These are phyloP conservation scores for Pseudomonodictys pantanalensis DNA, from an alignment of 495 filamentous ascomycete species.

Conservation along the genomic window DNA sequence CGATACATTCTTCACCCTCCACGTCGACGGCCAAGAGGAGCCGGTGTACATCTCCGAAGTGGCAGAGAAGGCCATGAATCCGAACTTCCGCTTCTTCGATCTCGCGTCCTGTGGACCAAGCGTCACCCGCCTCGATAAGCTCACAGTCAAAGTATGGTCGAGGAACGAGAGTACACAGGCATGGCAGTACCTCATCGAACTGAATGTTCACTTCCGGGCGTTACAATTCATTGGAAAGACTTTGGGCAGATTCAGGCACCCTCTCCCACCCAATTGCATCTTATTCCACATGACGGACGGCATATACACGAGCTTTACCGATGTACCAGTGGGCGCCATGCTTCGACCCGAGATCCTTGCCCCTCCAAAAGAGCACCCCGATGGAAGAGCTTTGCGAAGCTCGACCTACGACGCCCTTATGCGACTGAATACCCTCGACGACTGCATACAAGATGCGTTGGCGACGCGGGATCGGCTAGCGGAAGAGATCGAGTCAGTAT, in stretches of 20 bases:
- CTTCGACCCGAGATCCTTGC: constrained; percentile 36
- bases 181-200: constrained; percentile 68
- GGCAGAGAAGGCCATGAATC: constrained; percentile 77
- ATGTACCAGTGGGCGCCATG: constrained; percentile 48
- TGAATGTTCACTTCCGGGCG: constrained; percentile 64
- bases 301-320: constrained; percentile 72
- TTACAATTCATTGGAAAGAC: constrained; percentile 78
- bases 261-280: constrained; percentile 80
- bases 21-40: constrained; percentile 50
- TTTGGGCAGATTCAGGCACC: constrained; percentile 68
- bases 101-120: constrained; percentile 63
- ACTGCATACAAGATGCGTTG: constrained; percentile 88
- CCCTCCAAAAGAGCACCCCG: constrained; percentile 45
- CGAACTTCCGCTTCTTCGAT: constrained; percentile 84
- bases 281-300: constrained; percentile 87
- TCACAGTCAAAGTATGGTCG: constrained; percentile 76
- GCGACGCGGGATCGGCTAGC: constrained; percentile 71
- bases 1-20: constrained; percentile 88
- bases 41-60: constrained; percentile 91
- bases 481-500: constrained; percentile 70
- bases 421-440: constrained; percentile 82
- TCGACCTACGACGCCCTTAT: constrained; percentile 91
- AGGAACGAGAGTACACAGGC: constrained; percentile 55
- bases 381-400: constrained; percentile 50
- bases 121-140: constrained; percentile 60